Evolutionary conservation across 441 rosid species (phyloP).

Genomic region (Melianthus villosus): DNA sequence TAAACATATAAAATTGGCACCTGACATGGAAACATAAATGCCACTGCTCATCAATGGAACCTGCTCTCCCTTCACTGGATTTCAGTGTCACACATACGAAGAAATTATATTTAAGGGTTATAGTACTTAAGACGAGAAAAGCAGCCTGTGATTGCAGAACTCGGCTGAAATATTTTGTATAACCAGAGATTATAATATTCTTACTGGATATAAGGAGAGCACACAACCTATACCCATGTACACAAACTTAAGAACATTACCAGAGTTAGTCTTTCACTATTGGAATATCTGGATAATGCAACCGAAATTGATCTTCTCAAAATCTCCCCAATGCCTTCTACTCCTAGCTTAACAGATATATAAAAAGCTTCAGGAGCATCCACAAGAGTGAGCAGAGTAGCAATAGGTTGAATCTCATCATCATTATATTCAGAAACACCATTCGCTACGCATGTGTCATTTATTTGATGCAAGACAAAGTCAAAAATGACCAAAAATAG

Average conservation of each 20-base stretch:
- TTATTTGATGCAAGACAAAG: conserved; percentile 73
- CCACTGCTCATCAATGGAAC: too few species aligned
- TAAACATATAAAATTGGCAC: too few species aligned
- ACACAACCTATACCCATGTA: too few species aligned
- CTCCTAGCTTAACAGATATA: conserved; percentile 88
- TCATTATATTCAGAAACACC: conserved; percentile 79
- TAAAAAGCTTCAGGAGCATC: conserved; percentile 94
- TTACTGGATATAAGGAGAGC: too few species aligned
- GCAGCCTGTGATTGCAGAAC: too few species aligned
- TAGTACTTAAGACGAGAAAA: too few species aligned
- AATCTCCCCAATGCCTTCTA: conserved; percentile 91
- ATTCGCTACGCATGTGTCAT: conserved; percentile 53
- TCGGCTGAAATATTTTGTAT: too few species aligned
- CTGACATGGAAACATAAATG: too few species aligned
- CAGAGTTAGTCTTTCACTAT: conserved; percentile 66
- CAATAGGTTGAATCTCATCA: conserved; percentile 83
- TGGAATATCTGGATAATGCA: conserved; percentile 67
- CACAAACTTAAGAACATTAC: conserved; percentile 21
- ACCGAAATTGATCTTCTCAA: conserved; percentile 76
- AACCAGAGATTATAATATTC: too few species aligned
- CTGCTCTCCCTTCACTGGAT: too few species aligned
- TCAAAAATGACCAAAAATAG: conserved; percentile 78
- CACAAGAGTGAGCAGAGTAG: conserved; percentile 66
- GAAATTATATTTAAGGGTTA: too few species aligned
- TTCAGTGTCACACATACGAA: too few species aligned